A percentile compares a stretch with the other conserved stretches of the same genome.
phyloP scores from a whole-genome alignment of 352 stramenopile genomes.

The Phytophthora palmivora region DNA sequence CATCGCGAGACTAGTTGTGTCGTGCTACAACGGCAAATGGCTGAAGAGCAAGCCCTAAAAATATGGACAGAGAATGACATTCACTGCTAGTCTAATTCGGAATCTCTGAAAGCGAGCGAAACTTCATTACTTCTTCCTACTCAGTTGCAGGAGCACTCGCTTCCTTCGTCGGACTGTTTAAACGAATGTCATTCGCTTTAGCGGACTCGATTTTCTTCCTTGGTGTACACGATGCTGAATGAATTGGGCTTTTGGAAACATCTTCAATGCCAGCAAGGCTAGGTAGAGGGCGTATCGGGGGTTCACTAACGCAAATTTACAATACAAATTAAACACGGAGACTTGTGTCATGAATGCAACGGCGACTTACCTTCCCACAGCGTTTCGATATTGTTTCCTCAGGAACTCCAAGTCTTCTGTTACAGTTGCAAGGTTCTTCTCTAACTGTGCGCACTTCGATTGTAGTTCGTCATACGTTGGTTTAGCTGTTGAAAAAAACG shows the following conservation, averaged over 20 bases:
- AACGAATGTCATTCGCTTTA: conserved; percentile 51
- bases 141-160: conserved; percentile 4
- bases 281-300: conserved; percentile 30
- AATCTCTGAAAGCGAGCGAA: not conserved
- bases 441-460: conserved; percentile 54
- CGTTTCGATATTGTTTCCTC: conserved; percentile 52
- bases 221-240: conserved; percentile 50
- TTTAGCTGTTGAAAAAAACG: conserved; percentile 36
- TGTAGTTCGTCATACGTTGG: conserved; percentile 65
- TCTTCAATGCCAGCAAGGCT: conserved; percentile 5
- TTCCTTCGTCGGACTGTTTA: conserved; percentile 46
- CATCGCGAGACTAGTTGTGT: conserved; percentile 20
- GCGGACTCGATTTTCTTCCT: conserved; percentile 59
- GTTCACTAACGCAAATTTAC: conserved; percentile 39
- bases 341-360: not conserved
- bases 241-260: conserved; percentile 3
- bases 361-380: conserved; percentile 56
- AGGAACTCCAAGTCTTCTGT: conserved; percentile 61
- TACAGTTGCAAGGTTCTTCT: conserved; percentile 45
- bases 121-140: conserved; percentile 4
- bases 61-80: conserved; percentile 12
- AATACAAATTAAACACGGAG: not conserved
- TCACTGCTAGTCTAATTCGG: conserved; percentile 13
- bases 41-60: conserved; percentile 27
- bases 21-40: conserved; percentile 14